Conservation (phyloP, 805 yeast species). For the Barnettozyma californica region DNA sequence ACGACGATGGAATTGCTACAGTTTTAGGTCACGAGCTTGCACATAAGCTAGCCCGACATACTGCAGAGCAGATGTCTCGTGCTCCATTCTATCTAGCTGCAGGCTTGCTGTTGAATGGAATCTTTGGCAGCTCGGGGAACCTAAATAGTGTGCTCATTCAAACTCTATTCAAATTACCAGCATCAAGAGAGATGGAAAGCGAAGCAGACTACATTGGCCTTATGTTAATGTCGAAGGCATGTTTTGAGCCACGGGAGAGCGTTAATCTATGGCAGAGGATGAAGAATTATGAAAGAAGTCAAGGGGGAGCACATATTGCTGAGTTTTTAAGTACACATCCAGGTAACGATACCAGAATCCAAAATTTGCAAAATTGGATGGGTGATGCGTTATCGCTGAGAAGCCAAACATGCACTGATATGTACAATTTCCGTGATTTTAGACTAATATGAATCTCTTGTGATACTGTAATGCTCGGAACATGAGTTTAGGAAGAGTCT, state of each 20-base stretch:
- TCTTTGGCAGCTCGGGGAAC: conserved; percentile 50
- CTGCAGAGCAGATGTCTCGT: conserved; percentile 74
- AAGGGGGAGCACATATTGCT: conserved; percentile 27
- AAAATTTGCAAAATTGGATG: conserved; percentile 64
- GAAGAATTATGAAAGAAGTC: conserved; percentile 44
- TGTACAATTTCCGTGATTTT: conserved; percentile 1
- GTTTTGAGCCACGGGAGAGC: conserved; percentile 75
- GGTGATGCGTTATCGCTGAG: conserved; percentile 36
- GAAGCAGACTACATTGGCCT: conserved; percentile 96
- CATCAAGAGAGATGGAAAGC: conserved; percentile 88
- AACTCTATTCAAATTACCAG: conserved; percentile 67
- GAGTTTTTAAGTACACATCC: conserved; percentile 90
- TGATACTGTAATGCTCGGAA: neutral
- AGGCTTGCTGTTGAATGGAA: conserved; percentile 46
- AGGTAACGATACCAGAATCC: conserved; percentile 64
- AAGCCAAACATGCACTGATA: conserved; percentile 5
- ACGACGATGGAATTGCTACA: conserved; percentile 93
- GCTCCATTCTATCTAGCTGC: conserved; percentile 64
- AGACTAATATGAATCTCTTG: neutral
- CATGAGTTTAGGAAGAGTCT: neutral
- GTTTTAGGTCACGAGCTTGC: conserved; percentile 91
- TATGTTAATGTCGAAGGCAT: conserved; percentile 85
- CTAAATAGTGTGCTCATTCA: conserved; percentile 49
- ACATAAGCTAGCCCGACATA: conserved; percentile 90
- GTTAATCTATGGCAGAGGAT: conserved; percentile 79